These are phyloP conservation scores for Aciculoconidium aculeatum DNA, from an alignment of 805 yeast genomes.

Conservation along the genomic window DNA sequence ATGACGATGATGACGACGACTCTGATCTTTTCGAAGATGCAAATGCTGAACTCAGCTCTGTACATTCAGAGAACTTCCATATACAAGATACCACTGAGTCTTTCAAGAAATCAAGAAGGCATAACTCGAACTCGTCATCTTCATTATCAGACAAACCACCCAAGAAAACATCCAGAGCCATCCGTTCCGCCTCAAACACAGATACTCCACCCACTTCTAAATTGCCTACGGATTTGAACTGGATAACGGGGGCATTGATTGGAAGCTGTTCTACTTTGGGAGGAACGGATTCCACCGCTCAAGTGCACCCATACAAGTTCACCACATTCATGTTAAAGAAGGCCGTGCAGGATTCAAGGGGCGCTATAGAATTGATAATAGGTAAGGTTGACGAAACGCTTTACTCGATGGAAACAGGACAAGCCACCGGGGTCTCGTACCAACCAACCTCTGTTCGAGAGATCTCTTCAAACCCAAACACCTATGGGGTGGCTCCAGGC, in stretches of 20 bases:
- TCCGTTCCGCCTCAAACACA: slow-evolving; percentile 13
- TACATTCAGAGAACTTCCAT: too few relatives aligned
- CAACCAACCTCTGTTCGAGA: slow-evolving; percentile 35
- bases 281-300: slow-evolving; percentile 84
- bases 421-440: slow-evolving; percentile 70
- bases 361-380: slow-evolving; percentile 74
- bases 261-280: slow-evolving; percentile 77
- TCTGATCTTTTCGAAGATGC: slow-evolving; percentile 6
- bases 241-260: slow-evolving; percentile 66
- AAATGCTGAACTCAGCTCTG: slow-evolving; percentile 1
- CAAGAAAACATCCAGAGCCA: slow-evolving; percentile 34
- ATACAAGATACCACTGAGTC: too few relatives aligned
- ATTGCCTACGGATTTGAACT: slow-evolving; percentile 61
- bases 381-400: slow-evolving; percentile 76
- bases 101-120: slow-evolving; percentile 9
- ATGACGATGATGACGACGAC: slow-evolving; percentile 17
- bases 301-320: slow-evolving; percentile 92
- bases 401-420: slow-evolving; percentile 56
- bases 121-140: slow-evolving; percentile 12
- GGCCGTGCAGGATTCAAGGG: slow-evolving; percentile 62
- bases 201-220: slow-evolving; percentile 1
- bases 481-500: slow-evolving; percentile 77
- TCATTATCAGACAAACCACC: slow-evolving; percentile 22
- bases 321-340: slow-evolving; percentile 77
- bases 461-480: too few relatives aligned